Evolutionary conservation across 306 rosid species (phyloP), one percentile per base, ranked within the genome.

Genomic region (Vigna hirtella): DNA sequence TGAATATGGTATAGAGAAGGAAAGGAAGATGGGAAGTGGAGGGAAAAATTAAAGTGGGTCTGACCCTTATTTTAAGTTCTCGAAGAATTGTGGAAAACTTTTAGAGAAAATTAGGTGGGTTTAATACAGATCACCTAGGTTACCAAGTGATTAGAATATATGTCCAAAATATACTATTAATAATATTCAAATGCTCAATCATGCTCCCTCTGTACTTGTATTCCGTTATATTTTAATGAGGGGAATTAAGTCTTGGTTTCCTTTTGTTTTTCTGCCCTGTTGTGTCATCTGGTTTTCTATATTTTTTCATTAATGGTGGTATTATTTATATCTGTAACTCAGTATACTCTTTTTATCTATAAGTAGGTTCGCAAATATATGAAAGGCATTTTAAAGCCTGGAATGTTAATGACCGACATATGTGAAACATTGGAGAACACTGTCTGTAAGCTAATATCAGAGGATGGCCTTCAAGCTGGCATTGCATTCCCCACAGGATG

Each of bases 401-500:
- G 98, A 79, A 89, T 95, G 90, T 70, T 95, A 84, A 95, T 95
- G 98, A 91, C 91, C 68, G 97, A 95, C 85, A 56, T 95, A 40
- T 95, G 98, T 81, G 98, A 95, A 84, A 91, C 96, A 66, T 85
- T 95, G 88, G 98, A 95, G 86, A 87, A 91, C 83, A 88, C 98
- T 22, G 97, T 95, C 48, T 89, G 97, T 34, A 92, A 83, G 88
- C 91, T 95, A 66, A 95, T 92, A 82, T 85, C 98, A 0, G 98
- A 92, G 86, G 89, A 92, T 78, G 98, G 98, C 51, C 81, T 95
- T 77, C 93, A 95, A 87, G 98, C 98, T 11, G 98, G 98, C 87
- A 95, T 95, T 83, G 98, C 98, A 20, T 95, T 95, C 85, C 98
- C 98, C 57, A 92, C 98, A 34, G 98, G 98, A 81, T 95, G 98